These are phyloP conservation scores for Pyrenochaeta sp. DNA, from an alignment of 2,329 filamentous ascomycete species.

Conservation along the genomic window DNA sequence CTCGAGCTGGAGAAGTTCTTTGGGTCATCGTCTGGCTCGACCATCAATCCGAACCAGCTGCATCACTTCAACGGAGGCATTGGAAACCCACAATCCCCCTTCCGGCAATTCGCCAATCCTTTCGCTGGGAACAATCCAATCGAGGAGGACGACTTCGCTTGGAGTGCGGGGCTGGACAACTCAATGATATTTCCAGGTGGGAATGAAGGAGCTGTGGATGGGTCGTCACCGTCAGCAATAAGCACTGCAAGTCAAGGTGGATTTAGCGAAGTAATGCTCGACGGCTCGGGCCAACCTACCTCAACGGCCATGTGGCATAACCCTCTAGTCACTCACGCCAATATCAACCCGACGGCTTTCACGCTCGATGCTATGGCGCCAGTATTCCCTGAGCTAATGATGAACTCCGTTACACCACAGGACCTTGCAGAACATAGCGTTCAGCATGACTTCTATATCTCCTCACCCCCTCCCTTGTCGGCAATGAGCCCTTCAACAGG, in stretches of 20 bases:
- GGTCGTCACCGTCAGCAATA: constrained; percentile 93
- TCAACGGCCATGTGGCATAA: constrained; percentile 51
- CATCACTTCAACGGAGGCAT: constrained; percentile 88
- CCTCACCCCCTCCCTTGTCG: constrained; percentile 78
- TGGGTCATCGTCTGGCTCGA: constrained; percentile 63
- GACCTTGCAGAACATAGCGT: constrained; percentile 74
- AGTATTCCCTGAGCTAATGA: constrained; percentile 77
- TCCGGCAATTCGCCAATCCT: constrained; percentile 54
- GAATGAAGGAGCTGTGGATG: constrained; percentile 85
- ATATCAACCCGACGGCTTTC: constrained; percentile 72
- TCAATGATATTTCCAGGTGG: constrained; percentile 62
- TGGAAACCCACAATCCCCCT: constrained; percentile 64
- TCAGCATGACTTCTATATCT: constrained; percentile 76
- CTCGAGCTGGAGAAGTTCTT: constrained; percentile 77
- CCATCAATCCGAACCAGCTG: constrained; percentile 72
- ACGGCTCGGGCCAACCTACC: constrained; percentile 64
- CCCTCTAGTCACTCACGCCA: constrained; percentile 70
- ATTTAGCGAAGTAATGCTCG: constrained; percentile 90
- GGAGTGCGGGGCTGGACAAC: constrained; percentile 83
- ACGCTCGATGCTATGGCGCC: constrained; percentile 77
- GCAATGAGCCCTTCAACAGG: constrained; percentile 74
- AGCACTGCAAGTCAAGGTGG: constrained; percentile 93
- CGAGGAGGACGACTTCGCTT: constrained; percentile 82
- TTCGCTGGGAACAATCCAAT: constrained; percentile 69
- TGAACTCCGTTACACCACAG: constrained; percentile 76